Evolutionary conservation across 2,329 filamentous ascomycete species (phyloP).

Genomic region (Epichloe glyceriae): DNA sequence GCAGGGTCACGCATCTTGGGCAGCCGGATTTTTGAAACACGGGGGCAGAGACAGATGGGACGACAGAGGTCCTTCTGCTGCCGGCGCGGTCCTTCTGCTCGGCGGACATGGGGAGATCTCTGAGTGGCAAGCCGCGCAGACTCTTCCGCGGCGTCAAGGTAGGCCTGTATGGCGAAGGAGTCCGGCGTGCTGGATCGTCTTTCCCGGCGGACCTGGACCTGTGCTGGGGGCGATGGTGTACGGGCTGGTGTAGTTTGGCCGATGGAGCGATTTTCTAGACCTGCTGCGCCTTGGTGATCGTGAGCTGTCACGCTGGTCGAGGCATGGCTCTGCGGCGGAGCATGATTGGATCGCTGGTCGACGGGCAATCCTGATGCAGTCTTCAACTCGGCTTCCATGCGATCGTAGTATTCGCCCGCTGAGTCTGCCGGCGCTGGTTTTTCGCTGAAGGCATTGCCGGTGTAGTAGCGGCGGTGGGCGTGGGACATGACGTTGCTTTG

Average conservation of each 20-base stretch:
- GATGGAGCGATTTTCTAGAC: neutral
- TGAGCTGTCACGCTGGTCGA: conserved; percentile 14
- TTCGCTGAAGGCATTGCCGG: conserved; percentile 10
- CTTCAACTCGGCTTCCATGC: conserved; percentile 18
- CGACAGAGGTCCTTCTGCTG: neutral
- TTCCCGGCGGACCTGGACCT: neutral
- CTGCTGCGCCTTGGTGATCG: neutral
- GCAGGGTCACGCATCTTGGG: conserved; percentile 26
- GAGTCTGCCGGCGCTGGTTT: conserved; percentile 14
- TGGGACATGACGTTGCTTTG: conserved; percentile 16
- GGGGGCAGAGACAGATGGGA: neutral
- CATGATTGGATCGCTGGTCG: neutral
- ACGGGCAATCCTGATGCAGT: neutral
- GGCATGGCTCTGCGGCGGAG: conserved; percentile 6
- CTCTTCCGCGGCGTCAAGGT: neutral
- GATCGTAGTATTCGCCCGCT: conserved; percentile 28
- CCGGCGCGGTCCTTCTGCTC: neutral
- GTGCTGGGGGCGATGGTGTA: neutral
- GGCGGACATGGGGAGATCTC: neutral
- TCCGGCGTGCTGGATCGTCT: neutral
- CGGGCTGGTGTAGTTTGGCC: neutral
- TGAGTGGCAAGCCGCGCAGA: neutral
- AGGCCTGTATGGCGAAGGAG: neutral
- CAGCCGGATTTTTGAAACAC: conserved; percentile 19
- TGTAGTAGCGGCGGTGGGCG: conserved; percentile 11